Conservation (phyloP, 2,329 filamentous ascomycete species). For the Venturia pyrina region DNA sequence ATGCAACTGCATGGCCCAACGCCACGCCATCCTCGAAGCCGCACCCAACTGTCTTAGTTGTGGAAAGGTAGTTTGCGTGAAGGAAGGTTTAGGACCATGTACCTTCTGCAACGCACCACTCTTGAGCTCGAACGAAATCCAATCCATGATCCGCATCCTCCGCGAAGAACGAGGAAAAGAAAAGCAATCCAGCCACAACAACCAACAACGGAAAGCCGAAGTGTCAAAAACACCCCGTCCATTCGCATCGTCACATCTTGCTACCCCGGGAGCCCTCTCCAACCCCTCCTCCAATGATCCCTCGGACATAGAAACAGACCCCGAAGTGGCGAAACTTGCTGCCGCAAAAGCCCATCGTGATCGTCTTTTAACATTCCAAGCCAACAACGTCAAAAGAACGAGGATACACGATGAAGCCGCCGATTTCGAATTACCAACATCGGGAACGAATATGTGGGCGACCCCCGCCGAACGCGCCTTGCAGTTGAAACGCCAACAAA, state of each 20-base stretch:
- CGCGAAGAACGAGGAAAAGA: conserved; percentile 79
- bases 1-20: conserved; percentile 80
- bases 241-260: conserved; percentile 41
- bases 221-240: conserved; percentile 47
- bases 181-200: conserved; percentile 72
- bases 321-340: conserved; percentile 48
- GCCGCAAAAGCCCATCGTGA: conserved; percentile 72
- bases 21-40: conserved; percentile 80
- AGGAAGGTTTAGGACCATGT: conserved; percentile 87
- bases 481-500: conserved; percentile 79
- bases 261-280: conserved; percentile 23
- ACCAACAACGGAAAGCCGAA: conserved; percentile 55
- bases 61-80: conserved; percentile 90
- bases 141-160: conserved; percentile 75
- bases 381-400: conserved; percentile 74
- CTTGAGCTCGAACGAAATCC: conserved; percentile 61
- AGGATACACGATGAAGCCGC: conserved; percentile 79
- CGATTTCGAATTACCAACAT: conserved; percentile 54
- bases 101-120: conserved; percentile 77
- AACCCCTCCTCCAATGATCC: conserved; percentile 18
- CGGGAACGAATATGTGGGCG: conserved; percentile 68
- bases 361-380: conserved; percentile 70
- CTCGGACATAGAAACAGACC: conserved; percentile 22
- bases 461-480: conserved; percentile 71
- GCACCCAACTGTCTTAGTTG: conserved; percentile 89